phyloP scores from a whole-genome alignment of 306 rosid species.

The Cucumis cinereus region DNA sequence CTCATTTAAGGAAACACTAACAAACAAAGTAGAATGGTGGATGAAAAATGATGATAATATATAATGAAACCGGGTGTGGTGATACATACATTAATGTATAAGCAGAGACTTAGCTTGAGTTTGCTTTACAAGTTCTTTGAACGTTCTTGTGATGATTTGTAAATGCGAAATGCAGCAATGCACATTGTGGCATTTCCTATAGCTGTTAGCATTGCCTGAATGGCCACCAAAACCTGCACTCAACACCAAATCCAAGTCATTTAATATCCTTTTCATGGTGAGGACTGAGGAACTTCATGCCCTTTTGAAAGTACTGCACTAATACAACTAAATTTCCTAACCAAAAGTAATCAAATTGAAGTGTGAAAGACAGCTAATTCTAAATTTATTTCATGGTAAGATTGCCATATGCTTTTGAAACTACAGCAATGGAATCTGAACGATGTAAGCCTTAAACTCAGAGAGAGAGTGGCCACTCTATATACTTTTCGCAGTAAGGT shows the following conservation, averaged over 20 bases:
- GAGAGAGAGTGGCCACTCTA: background rate
- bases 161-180: conserved; percentile 73
- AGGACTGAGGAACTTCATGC: background rate
- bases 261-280: background rate
- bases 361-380: background rate
- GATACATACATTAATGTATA: background rate
- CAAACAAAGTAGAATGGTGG: background rate
- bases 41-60: background rate
- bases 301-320: background rate
- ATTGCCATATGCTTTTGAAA: background rate
- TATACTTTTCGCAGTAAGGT: background rate
- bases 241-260: conserved; percentile 4
- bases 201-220: conserved; percentile 84
- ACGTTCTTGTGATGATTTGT: conserved; percentile 53
- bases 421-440: background rate
- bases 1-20: background rate
- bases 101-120: background rate
- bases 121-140: conserved; percentile 35
- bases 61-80: background rate
- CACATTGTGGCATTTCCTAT: conserved; percentile 85
- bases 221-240: conserved; percentile 76
- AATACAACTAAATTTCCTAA: background rate
- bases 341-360: background rate
- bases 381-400: background rate
- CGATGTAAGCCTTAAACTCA: background rate